Conservation (phyloP, 371 early-diverging fungal genomes). For the Haplosporangium sp. region DNA sequence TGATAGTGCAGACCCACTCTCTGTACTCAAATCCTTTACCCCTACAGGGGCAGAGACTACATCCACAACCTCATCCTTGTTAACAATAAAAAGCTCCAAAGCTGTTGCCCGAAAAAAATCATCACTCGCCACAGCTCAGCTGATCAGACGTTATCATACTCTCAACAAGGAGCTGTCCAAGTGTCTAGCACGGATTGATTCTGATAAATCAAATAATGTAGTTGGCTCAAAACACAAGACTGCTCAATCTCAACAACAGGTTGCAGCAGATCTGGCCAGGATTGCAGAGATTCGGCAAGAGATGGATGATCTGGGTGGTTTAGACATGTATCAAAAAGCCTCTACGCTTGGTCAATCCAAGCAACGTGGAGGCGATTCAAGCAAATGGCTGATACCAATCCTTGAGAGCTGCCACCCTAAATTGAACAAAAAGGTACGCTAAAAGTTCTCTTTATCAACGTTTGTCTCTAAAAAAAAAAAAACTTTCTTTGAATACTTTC, state of each 20-base stretch:
- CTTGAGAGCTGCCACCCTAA: conserved; percentile 49
- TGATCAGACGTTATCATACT: conserved; percentile 81
- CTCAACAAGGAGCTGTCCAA: conserved; percentile 77
- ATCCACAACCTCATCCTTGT: conserved; percentile 36
- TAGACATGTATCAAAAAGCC: conserved; percentile 90
- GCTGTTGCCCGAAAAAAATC: conserved; percentile 37
- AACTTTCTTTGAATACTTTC: background rate
- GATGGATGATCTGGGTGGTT: conserved; percentile 87
- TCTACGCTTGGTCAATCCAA: conserved; percentile 87
- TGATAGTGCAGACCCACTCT: conserved; percentile 14
- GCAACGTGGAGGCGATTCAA: conserved; percentile 84
- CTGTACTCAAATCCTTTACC: conserved; percentile 32
- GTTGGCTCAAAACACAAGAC: background rate
- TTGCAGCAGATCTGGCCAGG: conserved; percentile 27
- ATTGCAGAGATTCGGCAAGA: conserved; percentile 63
- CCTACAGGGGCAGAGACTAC: conserved; percentile 44
- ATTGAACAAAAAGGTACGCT: conserved; percentile 38
- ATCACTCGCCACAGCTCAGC: conserved; percentile 65
- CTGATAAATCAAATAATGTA: background rate
- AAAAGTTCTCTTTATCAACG: too few species aligned
- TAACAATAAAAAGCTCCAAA: conserved; percentile 38
- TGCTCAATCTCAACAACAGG: conserved; percentile 3
- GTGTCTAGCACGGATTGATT: conserved; percentile 48
- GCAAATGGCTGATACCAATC: conserved; percentile 81
- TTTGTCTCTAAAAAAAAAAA: background rate